Evolutionary conservation across 495 filamentous ascomycete species (phyloP), one percentile per base, ranked within the genome.

Genomic region (Gamarada debralockiae): DNA sequence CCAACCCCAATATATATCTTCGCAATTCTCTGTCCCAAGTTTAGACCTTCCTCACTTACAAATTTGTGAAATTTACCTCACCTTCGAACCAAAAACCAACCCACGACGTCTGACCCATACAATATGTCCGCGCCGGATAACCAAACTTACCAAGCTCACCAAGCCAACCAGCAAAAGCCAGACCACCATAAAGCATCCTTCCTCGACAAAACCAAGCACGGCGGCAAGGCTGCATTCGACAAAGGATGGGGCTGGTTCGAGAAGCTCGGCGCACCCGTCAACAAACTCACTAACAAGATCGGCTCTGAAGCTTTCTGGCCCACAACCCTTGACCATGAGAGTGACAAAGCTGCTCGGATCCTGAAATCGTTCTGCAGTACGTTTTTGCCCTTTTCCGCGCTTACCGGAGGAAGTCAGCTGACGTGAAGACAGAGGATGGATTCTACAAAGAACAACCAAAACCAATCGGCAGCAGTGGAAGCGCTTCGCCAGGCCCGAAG

Each of bases 261-360:
- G 58, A 77, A 73, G 55, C 66, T 77, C 22, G 81, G 83, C 14
- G 77, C 72, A 23, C 87, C 89, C 22, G 82, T 90, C 50, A 90
- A 91, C 62, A 82, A 77, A 39, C 64, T 90, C 3, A 85, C 81
- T 8, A 87, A 91, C 68, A 81, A 79, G 49, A 70, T 92, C 14
- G 87, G 87, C 39, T 78, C 79, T 31, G 89, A 93, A 60, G 84
- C 86, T 6, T 90, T 91, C 67, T 90, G 87, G 86, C 89, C 89
- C 13, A 86, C 83, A 49, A 80, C 73, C 5, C 72, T 92, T 50
- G 89, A 90, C 53, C 85, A 83, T 56, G 89, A 93, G 70, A 81
- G 79, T 66, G 86, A 91, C 65, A 92, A 93, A 70, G 85, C 85
- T 4, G 89, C 89, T 22, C 76, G 89, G 7, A 91, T 93, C 27